A percentile compares a stretch with the other conserved stretches of the same genome.
These are phyloP conservation scores for Melaleuca alternifolia DNA, from an alignment of 345 rosid genomes.

Conservation along the genomic window DNA sequence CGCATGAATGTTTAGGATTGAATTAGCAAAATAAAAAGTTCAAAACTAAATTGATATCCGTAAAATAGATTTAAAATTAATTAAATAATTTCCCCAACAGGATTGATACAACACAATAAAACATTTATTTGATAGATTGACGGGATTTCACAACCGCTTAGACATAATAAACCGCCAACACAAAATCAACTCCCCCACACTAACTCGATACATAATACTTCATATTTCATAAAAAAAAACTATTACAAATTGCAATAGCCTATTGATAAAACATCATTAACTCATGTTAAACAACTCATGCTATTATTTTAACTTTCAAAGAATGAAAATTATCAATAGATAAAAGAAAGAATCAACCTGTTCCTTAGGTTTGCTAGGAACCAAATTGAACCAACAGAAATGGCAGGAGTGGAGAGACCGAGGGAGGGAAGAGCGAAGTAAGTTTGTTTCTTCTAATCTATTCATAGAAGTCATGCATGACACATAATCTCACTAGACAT, in stretches of 20 bases:
- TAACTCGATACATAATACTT: background rate
- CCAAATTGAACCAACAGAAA: background rate
- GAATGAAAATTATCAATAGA: background rate
- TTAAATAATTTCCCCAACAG: too few species aligned
- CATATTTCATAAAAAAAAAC: background rate
- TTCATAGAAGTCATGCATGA: background rate
- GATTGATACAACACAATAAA: too few species aligned
- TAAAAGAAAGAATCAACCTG: accelerated
- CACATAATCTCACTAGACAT: background rate
- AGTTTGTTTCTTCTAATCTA: background rate
- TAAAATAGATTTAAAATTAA: too few species aligned
- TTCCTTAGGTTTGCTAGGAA: accelerated
- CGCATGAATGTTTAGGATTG: too few species aligned
- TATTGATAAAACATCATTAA: background rate
- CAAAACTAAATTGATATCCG: too few species aligned
- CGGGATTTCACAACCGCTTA: accelerated
- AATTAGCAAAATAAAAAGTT: too few species aligned
- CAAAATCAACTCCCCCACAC: background rate
- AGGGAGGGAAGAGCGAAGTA: too few species aligned
- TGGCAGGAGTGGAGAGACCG: too few species aligned
- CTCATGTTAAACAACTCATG: background rate
- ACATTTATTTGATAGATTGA: background rate
- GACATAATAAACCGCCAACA: background rate
- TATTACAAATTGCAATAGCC: background rate
- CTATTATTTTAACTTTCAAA: background rate